phyloP scores from a whole-genome alignment of 1,284 basidiomycete species.

The Rugosomyces carneus region DNA sequence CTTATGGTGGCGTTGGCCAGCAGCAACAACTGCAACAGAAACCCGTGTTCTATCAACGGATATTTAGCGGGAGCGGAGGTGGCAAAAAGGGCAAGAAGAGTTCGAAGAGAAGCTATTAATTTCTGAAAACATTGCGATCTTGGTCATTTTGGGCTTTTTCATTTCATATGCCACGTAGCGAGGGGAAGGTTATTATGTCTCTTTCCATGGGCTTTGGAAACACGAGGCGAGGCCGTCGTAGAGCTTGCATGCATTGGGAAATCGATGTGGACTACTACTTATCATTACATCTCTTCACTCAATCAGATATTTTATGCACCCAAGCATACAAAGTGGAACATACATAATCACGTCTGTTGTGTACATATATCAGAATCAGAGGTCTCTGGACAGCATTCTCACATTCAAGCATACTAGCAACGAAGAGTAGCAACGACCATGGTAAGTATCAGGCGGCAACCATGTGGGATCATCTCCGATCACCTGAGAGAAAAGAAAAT shows the following conservation, averaged over 20 bases:
- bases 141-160: neutral
- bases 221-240: neutral
- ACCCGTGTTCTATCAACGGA: conserved; percentile 6
- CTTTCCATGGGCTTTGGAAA: neutral
- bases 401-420: too few relatives aligned
- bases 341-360: too few relatives aligned
- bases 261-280: neutral
- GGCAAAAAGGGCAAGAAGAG: neutral
- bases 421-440: too few relatives aligned
- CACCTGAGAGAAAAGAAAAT: too few relatives aligned
- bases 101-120: conserved; percentile 2
- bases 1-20: too few relatives aligned
- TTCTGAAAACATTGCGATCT: too few relatives aligned
- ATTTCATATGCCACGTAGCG: neutral
- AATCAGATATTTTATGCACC: neutral
- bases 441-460: neutral
- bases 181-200: neutral
- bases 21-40: conserved; percentile 1
- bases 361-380: too few relatives aligned
- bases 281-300: neutral
- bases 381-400: too few relatives aligned
- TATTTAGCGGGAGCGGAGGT: conserved; percentile 4
- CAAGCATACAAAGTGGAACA: neutral
- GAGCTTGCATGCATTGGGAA: neutral
- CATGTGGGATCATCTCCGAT: neutral